Evolutionary conservation across 2,329 filamentous ascomycete species (phyloP), one percentile per base, ranked within the genome.

Genomic region (Tolypocladium pustulatum): DNA sequence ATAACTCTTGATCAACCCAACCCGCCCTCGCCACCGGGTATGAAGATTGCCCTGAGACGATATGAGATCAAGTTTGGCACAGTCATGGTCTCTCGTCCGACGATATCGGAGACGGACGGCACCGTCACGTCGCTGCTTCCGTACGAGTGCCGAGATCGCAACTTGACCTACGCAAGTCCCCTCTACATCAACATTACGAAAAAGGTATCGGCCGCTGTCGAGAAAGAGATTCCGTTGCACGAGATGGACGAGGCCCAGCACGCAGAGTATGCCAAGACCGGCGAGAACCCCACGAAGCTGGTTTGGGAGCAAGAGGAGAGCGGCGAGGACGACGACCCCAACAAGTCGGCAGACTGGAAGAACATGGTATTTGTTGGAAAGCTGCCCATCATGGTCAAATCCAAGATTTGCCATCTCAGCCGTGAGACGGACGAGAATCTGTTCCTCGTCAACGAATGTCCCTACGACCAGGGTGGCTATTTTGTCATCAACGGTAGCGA

Each of bases 401-500:
- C 92, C 36, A 90, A 93, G 73, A 94, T 96, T 66, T 99, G 94
- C 74, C 90, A 95, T 64, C 76, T 99, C 65, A 89, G 89, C 65
- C 87, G 88, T 65, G 84, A 95, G 69, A 84, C 85, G 55, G 93
- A 97, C 64, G 87, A 94, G 57, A 88, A 90, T 55, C 81, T 99
- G 1, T 97, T 96, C 71, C 81, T 89, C 54, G 87, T 95, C 73
- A 96, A 96, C 70, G 94, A 99, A 75, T 99, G 94, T 65, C 94
- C 94, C 0, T 99, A 97, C 73, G 94, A 99, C 69, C 94, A 97
- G 70, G 94, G 94, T 65, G 94, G 94, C 64, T 99, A 99, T 75
- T 99, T 99, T 70, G 91, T 99, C 67, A 99, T 99, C 81, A 99
- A 99, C 76, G 94, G 94, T 51, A 96, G 90, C 74, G 94, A 99